Evolutionary conservation across 805 yeast species (phyloP), one percentile per base, ranked within the genome.

Genomic region (Metschnikowia continentalis): DNA sequence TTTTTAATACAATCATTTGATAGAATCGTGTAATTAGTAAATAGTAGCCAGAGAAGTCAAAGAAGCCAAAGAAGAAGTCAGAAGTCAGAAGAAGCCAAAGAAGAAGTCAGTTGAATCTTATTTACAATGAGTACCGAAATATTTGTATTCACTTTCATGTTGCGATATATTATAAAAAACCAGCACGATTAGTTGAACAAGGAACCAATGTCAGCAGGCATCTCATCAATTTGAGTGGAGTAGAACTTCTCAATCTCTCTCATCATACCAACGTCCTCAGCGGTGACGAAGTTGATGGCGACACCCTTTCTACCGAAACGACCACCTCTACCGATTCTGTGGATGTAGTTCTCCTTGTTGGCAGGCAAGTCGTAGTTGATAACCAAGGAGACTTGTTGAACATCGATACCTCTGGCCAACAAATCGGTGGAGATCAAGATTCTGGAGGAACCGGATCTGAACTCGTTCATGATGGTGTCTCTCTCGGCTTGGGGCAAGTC

Each of bases 281-380:
- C 79, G 47, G 98, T 91, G 62, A 91, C 85, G 66, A 92, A 88
- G 78, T 91, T 94, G 69, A 92, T 88, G 55, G 98, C 97, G 56
- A 89, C 92, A 78, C 99, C 99, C 77, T 91, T 92, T 73, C 99
- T 83, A 69, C 99, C 99, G 78, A 92, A 92, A 73, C 99, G 85
- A 66, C 99, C 99, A 62, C 96, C 89, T 77, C 99, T 84, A 72
- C 99, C 99, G 65, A 92, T 95, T 77, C 99, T 83, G 76, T 92
- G 99, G 65, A 92, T 87, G 71, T 94, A 92, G 78, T 89, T 91
- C 73, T 91, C 97, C 71, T 87, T 83, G 76, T 86, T 87, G 60
- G 82, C 78, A 41, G 97, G 97, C 62, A 91, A 75, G 72, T 91
- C 98, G 76, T 90, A 91, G 79, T 91, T 91, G 59, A 91, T 88